Base-by-base conservation (phyloP, 2,329 filamentous ascomycete genomes). In the Colletotrichum salicis region DNA sequence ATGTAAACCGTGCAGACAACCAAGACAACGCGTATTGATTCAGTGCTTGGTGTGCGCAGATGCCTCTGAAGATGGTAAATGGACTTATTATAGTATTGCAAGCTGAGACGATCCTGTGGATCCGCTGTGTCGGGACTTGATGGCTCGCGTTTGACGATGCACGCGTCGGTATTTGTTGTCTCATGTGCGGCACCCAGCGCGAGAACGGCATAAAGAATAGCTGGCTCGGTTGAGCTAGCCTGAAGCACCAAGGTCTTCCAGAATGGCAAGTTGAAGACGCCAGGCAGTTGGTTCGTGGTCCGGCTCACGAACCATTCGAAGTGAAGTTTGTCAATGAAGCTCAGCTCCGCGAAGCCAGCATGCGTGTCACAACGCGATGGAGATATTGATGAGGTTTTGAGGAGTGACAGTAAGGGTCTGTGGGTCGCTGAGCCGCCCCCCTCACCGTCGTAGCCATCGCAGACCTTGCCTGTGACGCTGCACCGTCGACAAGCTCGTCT, bases 241-340 rank as follows among this genome's bases (percentile, higher is more conserved):
- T 84, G 83, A 29, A 83, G 74, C 15, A 85, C 67, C 11, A 84
- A 76, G 7, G 72, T 76, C 33, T 76, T 75, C 84, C 84, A 85
- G 56, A 85, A 84, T 0, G 71, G 68, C 29, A 79, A 82, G 27
- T 68, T 73, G 64, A 83, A 84, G 1, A 77, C 76, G 0, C 82
- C 82, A 0, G 79, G 79, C 0, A 85, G 70, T 64, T 84, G 84
- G 4, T 75, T 73, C 0, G 75, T 76, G 5, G 81, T 84, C 24
- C 80, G 80, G 41, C 76, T 76, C 19, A 79, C 79, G 76, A 88
- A 87, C 80, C 84, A 87, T 15, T 84, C 81, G 19, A 86, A 80
- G 65, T 77, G 57, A 82, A 78, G 8, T 69, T 60, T 67, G 11
- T 66, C 56, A 7, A 55, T 22, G 8, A n/a, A n/a, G 4, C 29